Percentiles rank a stretch among this genome's conserved stretches.
These are phyloP conservation scores for Monosporascus sp. DNA, from an alignment of 2,329 filamentous ascomycete genomes.

Conservation along the genomic window DNA sequence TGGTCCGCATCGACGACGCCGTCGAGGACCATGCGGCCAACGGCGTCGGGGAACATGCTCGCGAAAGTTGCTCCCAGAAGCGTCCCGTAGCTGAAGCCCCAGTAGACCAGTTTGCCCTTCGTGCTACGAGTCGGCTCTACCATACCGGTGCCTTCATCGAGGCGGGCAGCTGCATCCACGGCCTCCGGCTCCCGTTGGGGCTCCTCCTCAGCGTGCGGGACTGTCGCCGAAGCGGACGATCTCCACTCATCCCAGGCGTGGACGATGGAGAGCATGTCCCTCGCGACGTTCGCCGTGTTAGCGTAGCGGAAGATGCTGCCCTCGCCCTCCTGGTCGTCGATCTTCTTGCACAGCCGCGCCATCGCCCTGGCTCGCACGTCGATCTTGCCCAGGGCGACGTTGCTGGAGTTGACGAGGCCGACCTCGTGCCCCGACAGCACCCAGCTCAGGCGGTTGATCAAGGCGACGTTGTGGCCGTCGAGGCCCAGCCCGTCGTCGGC, in stretches of 20 bases:
- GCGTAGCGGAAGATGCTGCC: slow-evolving; percentile 28
- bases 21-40: slow-evolving; percentile 36
- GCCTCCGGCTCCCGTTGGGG: slow-evolving; percentile 5
- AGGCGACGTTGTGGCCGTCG: slow-evolving; percentile 21
- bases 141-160: slow-evolving; percentile 3
- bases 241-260: slow-evolving; percentile 33
- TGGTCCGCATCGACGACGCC: slow-evolving; percentile 33
- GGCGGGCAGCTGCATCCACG: slow-evolving; percentile 1
- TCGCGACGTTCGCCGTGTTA: slow-evolving; percentile 29
- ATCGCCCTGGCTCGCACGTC: slow-evolving; percentile 23
- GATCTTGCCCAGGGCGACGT: slow-evolving; percentile 24
- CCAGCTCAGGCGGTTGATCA: slow-evolving; percentile 31
- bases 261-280: slow-evolving; percentile 37
- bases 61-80: slow-evolving; percentile 34
- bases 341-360: slow-evolving; percentile 26
- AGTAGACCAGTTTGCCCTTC: slow-evolving; percentile 30
- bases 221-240: slow-evolving; percentile 2
- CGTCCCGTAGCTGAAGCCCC: slow-evolving; percentile 37
- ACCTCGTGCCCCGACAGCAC: slow-evolving; percentile 20
- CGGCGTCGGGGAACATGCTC: slow-evolving; percentile 36
- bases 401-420: slow-evolving; percentile 31
- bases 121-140: slow-evolving; percentile 12
- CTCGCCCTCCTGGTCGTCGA: slow-evolving; percentile 22
- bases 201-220: not conserved
- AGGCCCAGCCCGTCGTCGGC: slow-evolving; percentile 14